Conservation (phyloP, 2,329 filamentous ascomycete genomes). For the Fusarium haematococcum region DNA sequence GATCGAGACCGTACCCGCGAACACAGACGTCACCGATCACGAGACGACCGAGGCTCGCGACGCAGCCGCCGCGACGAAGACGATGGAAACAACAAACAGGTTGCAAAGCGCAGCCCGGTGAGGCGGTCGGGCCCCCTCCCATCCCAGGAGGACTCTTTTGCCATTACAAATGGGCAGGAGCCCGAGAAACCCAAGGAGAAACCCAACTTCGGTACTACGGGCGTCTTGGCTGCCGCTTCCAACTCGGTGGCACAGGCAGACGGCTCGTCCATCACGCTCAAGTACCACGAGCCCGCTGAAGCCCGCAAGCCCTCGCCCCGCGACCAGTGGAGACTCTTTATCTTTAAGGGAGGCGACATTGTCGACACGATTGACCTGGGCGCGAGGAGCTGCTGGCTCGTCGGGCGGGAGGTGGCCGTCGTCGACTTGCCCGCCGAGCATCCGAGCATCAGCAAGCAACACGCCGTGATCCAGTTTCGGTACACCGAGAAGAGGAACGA, state of each 20-base stretch:
- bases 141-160: conserved; percentile 71
- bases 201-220: conserved; percentile 86
- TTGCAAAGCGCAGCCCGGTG: conserved; percentile 42
- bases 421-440: conserved; percentile 89
- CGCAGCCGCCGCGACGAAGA: conserved; percentile 40
- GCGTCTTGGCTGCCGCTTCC: conserved; percentile 86
- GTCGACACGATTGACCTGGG: conserved; percentile 85
- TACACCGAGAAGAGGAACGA: conserved; percentile 86
- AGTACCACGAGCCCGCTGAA: conserved; percentile 96
- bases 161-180: conserved; percentile 61
- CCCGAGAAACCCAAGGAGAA: conserved; percentile 79
- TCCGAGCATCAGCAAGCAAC: conserved; percentile 93
- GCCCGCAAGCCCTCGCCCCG: conserved; percentile 85
- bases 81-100: conserved; percentile 35
- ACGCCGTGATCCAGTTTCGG: conserved; percentile 94
- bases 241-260: conserved; percentile 80
- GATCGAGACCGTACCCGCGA: conserved; percentile 37
- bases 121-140: conserved; percentile 64
- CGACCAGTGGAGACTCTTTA: conserved; percentile 88
- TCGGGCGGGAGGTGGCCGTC: conserved; percentile 83
- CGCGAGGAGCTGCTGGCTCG: conserved; percentile 86
- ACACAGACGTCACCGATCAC: conserved; percentile 46
- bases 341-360: conserved; percentile 87
- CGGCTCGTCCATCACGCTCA: conserved; percentile 82
- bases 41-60: conserved; percentile 46